Base-by-base conservation (phyloP, 2,329 filamentous ascomycete genomes). In the Phoma herbarum region DNA sequence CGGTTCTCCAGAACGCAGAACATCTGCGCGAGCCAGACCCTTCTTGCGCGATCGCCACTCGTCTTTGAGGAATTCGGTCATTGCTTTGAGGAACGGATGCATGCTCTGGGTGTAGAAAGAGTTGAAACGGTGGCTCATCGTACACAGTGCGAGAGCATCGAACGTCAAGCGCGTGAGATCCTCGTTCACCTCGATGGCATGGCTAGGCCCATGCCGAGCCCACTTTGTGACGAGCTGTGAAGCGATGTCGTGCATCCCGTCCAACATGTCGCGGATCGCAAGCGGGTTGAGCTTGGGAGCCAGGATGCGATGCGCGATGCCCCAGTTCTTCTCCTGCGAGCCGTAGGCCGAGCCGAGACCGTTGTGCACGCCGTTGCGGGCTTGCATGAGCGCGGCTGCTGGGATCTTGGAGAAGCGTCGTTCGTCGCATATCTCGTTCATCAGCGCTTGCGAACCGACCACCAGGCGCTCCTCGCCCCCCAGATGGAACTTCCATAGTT, bases 231-330 rank as follows among this genome's bases (percentile, higher is more conserved):
- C 81, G 53, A 90, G 72, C 67, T 90, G 88, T 1, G 80, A 78
- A 6, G 86, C 83, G 58, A 90, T 85, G 64, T 90, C 88, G 25
- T 66, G 59, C 67, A 69, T 70, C 60, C 72, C 73, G 57, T 84
- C 81, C 59, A 88, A 90, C 88, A 90, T 90, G 51, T 73, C 76
- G 26, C 84, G 81, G 65, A 91, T 90, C 4, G 83, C 80, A 18
- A 90, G 72, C 0, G 88, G 88, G 0, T 88, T 88, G 73, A 91
- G 90, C 1, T 86, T 87, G 0, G 88, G 88, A 70, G 88, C 83
- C 55, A 91, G 77, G 16, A 87, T 77, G 18, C 86, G 79, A 65
- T 90, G 84, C 11, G 65, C 63, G 4, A 54, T 50, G 1, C 49
- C 48, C 59, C 61, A 64, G 48, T 64, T 58, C 2, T 42, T 20